These are phyloP conservation scores for Colletotrichum falcatum DNA, from an alignment of 2,329 filamentous ascomycete genomes.

Conservation along the genomic window DNA sequence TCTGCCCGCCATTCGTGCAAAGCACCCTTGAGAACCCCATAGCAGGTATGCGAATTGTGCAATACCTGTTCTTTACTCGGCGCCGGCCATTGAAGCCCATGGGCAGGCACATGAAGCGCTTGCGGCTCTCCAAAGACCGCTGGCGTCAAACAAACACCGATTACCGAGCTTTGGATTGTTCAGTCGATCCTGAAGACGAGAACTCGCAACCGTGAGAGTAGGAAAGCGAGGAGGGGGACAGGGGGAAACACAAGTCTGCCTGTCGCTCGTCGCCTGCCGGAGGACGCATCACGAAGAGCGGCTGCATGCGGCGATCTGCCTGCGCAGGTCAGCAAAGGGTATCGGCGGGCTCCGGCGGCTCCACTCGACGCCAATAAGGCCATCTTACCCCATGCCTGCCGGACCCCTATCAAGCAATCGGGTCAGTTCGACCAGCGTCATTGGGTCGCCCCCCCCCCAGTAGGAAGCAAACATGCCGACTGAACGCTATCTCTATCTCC, in stretches of 20 bases:
- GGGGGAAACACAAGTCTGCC: not conserved
- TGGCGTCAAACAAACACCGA: conserved; percentile 12
- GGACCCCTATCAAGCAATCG: conserved; percentile 39
- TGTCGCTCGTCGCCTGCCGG: conserved; percentile 19
- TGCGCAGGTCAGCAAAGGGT: conserved; percentile 40
- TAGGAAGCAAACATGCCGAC: conserved; percentile 23
- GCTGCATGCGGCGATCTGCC: conserved; percentile 38
- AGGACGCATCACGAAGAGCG: conserved; percentile 29
- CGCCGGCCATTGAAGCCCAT: not conserved
- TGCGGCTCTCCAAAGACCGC: not conserved
- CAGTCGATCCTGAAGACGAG: conserved; percentile 10
- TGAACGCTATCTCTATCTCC: conserved; percentile 38
- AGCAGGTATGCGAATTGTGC: too few relatives aligned
- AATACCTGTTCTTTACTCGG: not conserved
- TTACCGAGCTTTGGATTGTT: not conserved
- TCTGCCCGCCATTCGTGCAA: not conserved
- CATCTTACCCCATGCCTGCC: conserved; percentile 39
- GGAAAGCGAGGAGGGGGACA: not conserved
- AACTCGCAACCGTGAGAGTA: not conserved
- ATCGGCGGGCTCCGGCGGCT: conserved; percentile 50
- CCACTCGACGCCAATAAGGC: conserved; percentile 38
- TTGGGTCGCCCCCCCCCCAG: conserved; percentile 7
- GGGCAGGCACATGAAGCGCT: not conserved
- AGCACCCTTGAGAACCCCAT: not conserved
- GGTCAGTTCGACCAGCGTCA: conserved; percentile 35